Base-by-base conservation (phyloP, 257 asterid species). In the Thymus mandschuricus region DNA sequence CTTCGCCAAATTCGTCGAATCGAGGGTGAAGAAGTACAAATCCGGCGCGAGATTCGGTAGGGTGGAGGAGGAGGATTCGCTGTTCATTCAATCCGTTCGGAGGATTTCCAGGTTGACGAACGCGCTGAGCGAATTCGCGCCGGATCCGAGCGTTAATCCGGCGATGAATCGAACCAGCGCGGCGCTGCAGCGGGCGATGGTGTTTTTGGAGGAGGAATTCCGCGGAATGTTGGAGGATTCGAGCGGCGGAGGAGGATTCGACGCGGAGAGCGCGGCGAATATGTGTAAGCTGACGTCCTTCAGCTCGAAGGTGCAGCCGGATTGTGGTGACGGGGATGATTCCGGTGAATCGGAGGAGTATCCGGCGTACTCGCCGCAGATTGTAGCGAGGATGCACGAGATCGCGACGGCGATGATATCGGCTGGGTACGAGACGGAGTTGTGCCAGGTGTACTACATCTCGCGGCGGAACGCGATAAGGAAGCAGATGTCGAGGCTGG, bases 101-200 rank as follows among this genome's bases (percentile, higher is more conserved):
- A 83, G 89, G 10, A 60, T 87, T 21, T 87, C 89, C 4, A 87
- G 75, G 73, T 58, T 91, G 71, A 65, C 82, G 0, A 72, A 75
- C 46, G 85, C 81, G 0, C 66, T 83, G 43, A 34, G 80, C 21
- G 89, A 82, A 10, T 87, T 86, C 34, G 64, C 95, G 1, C 58
- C 91, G 2, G 71, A 76, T 40, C 29, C 83, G 7, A 59, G 10
- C n/a, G 64, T 81, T 10, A 78, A 81, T 2, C 44, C 78, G 40
- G 72, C 82, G 10, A 58, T 83, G 40, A 84, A 91, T 57, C 82
- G 73, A 6, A 86, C 87, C 45, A 85, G 91, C 76, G 61, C 58
- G 8, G 85, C 90, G 63, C 55, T 93, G 51, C 94, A 91, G 9
- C 82, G 67, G 9, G 96, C 97, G n/a, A 87, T 85, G 97, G 79